phyloP scores from a whole-genome alignment of 2,329 filamentous ascomycete species.

The Trichoderma oligosporum region DNA sequence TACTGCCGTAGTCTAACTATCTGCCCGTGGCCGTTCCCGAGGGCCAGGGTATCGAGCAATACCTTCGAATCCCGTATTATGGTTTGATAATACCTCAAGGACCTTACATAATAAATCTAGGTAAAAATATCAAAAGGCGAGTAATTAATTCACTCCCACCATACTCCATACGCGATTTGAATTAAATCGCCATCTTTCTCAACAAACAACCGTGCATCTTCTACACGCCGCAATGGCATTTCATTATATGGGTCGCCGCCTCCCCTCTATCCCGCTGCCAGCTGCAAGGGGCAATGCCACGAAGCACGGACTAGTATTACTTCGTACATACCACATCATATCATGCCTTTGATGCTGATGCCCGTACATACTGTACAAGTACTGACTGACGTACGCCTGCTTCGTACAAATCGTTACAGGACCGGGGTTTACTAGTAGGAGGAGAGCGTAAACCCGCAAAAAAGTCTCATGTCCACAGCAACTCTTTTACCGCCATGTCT shows the following conservation, averaged over 20 bases:
- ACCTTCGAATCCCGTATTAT: too few relatives aligned
- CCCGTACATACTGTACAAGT: too few relatives aligned
- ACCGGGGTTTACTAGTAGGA: too few relatives aligned
- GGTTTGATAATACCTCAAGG: background rate
- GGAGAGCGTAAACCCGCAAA: background rate
- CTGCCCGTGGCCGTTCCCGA: background rate
- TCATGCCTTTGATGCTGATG: too few relatives aligned
- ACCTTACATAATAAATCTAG: background rate
- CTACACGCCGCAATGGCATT: background rate
- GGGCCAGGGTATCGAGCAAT: background rate
- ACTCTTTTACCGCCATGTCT: background rate
- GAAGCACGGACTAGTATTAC: background rate
- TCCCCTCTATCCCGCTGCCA: background rate
- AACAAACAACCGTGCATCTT: background rate
- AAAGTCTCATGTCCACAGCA: background rate
- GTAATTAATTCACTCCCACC: too few relatives aligned
- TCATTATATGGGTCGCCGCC: background rate
- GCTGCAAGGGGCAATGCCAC: slow-evolving; percentile 7
- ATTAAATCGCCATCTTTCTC: background rate
- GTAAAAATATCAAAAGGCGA: background rate
- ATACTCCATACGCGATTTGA: too few relatives aligned
- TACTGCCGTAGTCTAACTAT: background rate
- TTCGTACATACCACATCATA: background rate
- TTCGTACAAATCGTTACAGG: too few relatives aligned
- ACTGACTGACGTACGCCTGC: too few relatives aligned